Evolutionary conservation across 2,329 filamentous ascomycete genomes (phyloP).

Genomic region (Chaetomiaceae sp.): DNA sequence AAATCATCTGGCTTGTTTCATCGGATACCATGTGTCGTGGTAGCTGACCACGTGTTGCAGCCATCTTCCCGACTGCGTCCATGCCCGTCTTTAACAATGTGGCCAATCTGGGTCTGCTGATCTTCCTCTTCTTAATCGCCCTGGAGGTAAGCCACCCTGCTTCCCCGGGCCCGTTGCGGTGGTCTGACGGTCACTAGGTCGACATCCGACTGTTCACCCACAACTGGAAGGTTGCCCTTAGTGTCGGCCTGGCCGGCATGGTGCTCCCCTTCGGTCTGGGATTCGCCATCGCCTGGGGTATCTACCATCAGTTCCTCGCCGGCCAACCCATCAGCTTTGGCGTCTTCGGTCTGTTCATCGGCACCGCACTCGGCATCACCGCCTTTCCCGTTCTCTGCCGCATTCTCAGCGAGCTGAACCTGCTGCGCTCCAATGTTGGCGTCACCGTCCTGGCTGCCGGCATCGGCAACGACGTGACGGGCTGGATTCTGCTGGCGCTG

Average conservation of each 20-base stretch:
- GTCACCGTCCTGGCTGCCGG: constrained; percentile 85
- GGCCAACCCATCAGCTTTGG: constrained; percentile 40
- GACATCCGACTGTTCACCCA: constrained; percentile 69
- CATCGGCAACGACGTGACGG: constrained; percentile 85
- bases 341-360: constrained; percentile 67
- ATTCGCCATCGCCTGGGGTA: constrained; percentile 70
- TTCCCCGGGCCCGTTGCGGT: not conserved
- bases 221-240: constrained; percentile 75
- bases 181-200: constrained; percentile 64
- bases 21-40: not conserved
- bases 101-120: constrained; percentile 74
- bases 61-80: constrained; percentile 71
- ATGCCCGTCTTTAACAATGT: constrained; percentile 71
- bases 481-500: constrained; percentile 87
- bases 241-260: constrained; percentile 76
- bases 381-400: constrained; percentile 87
- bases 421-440: constrained; percentile 76
- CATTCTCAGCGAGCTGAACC: constrained; percentile 84
- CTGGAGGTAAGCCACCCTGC: constrained; percentile 47
- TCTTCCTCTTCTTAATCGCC: constrained; percentile 84
- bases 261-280: constrained; percentile 76
- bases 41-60: constrained; percentile 20
- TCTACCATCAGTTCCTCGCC: constrained; percentile 64
- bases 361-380: constrained; percentile 89
- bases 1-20: not conserved